Evolutionary conservation across 1,139 yeast species (phyloP).

Genomic region (Pichia sp.): DNA sequence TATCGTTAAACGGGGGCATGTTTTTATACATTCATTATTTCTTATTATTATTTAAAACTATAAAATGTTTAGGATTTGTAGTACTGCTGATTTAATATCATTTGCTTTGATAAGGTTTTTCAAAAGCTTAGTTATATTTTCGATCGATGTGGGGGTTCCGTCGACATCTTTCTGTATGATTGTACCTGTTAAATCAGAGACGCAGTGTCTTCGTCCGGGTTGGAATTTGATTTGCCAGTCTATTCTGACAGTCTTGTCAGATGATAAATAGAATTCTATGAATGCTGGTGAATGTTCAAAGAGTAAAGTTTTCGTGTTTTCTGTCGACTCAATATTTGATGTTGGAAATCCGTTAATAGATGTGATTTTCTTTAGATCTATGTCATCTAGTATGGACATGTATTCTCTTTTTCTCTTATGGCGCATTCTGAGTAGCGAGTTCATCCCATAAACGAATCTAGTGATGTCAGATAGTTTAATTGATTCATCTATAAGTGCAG

Average conservation of each 20-base stretch:
- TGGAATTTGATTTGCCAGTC: conserved; percentile 8
- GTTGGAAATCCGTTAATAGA: background rate
- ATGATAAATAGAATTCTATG: conserved; percentile 2
- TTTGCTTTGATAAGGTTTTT: conserved; percentile 8
- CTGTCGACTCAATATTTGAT: background rate
- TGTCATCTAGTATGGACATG: conserved; percentile 15
- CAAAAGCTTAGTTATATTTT: conserved; percentile 6
- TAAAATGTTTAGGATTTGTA: conserved; percentile 12
- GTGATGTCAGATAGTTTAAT: conserved; percentile 23
- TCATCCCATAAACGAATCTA: conserved; percentile 22
- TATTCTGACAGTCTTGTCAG: conserved; percentile 1
- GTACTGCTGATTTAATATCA: conserved; percentile 11
- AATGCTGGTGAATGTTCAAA: conserved; percentile 10
- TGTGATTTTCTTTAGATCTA: background rate
- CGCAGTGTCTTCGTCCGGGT: conserved; percentile 4
- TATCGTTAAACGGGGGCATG: too few relatives aligned
- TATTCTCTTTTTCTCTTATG: conserved; percentile 11
- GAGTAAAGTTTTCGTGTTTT: background rate
- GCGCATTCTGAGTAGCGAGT: conserved; percentile 14
- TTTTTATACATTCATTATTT: background rate
- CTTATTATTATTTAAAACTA: too few relatives aligned
- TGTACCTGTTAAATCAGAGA: conserved; percentile 8
- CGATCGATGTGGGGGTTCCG: background rate
- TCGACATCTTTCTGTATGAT: background rate
- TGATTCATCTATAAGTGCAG: conserved; percentile 18